Base-by-base conservation (phyloP, 225 moss, liverwort and hornwort species). In the Anthoceros angustus region DNA sequence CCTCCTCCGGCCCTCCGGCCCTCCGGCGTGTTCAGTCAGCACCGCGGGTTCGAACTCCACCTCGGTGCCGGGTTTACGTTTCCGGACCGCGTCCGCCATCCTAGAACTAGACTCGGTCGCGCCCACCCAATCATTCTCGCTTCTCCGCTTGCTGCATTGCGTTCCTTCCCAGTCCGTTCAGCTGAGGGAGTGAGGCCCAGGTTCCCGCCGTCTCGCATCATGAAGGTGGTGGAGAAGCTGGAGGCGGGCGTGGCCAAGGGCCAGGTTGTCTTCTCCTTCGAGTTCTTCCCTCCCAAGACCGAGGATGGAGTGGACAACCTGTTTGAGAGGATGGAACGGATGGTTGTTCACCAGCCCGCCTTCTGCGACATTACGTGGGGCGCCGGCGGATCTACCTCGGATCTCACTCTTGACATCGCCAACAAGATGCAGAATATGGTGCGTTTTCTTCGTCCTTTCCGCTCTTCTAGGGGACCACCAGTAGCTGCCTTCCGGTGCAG, bases 221-320 rank as follows among this genome's bases (percentile, higher is more conserved):
- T 98, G 92, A 98, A 92, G 83, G 92, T 98, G 70, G 77, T 89
- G 24, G 92, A 98, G 61, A 98, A 98, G 89, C 92, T 98, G 73
- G 92, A 79, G 74, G 84, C 89, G 69, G 98, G 85, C 63, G 77
- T 86, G 71, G 87, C 75, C 72, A 80, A 77, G 67, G 86, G 81
- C 77, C 82, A 85, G 62, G 79, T 89, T 20, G 77, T 91, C 42
- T 98, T 89, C 74, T 92, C 92, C 16, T 98, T 98, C 62, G 98
- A 98, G 77, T 98, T 79, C 25, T 98, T 98, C 41, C 98, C 98
- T 67, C 98, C 98, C 24, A 98, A 88, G 81, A 98, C 92, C 2
- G 92, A 98, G 65, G 98, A 98, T 67, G 98, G 98, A 41, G 78
- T 92, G 9, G 89, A 98, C 76, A 92, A 98, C 78, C 71, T 98